A percentile compares a stretch with the other conserved stretches of the same genome.
Evolutionary conservation across 202 grass and related monocot species (phyloP).

Genomic region (Setaria italica): DNA sequence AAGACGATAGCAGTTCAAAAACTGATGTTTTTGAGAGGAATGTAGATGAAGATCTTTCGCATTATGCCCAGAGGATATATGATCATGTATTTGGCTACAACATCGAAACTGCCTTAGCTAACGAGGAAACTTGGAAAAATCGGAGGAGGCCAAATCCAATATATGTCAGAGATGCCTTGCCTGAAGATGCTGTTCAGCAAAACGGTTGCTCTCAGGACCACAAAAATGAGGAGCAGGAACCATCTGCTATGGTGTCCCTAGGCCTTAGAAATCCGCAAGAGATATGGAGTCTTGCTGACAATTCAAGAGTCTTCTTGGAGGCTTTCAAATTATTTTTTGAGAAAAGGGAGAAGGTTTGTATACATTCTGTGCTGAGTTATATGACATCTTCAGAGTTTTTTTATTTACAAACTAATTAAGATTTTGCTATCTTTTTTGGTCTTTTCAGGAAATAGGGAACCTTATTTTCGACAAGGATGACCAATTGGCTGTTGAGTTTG

Average conservation of each 20-base stretch:
- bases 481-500: slow-evolving; percentile 92
- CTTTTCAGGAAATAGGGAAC: slow-evolving; percentile 82
- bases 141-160: slow-evolving; percentile 69
- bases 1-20: slow-evolving; percentile 64
- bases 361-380: slow-evolving; percentile 11
- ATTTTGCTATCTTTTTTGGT: slow-evolving; percentile 8
- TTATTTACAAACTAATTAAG: neutral
- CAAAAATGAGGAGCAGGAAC: slow-evolving; percentile 47
- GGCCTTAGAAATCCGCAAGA: slow-evolving; percentile 90
- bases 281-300: slow-evolving; percentile 88
- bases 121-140: slow-evolving; percentile 97
- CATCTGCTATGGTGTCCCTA: slow-evolving; percentile 75
- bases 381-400: neutral
- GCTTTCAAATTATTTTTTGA: slow-evolving; percentile 82
- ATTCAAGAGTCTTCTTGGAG: slow-evolving; percentile 91
- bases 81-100: slow-evolving; percentile 98
- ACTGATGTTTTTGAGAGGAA: slow-evolving; percentile 72
- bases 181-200: slow-evolving; percentile 51
- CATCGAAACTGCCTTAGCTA: slow-evolving; percentile 75
- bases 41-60: slow-evolving; percentile 64
- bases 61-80: slow-evolving; percentile 85
- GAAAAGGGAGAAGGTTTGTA: slow-evolving; percentile 77
- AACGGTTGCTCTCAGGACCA: slow-evolving; percentile 53
- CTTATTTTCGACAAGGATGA: slow-evolving; percentile 98
- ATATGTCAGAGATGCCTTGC: slow-evolving; percentile 68